Percentiles rank a stretch among this genome's conserved stretches.
Conservation (phyloP, 1,284 basidiomycete genomes). For the Rhodotorula sp. region DNA sequence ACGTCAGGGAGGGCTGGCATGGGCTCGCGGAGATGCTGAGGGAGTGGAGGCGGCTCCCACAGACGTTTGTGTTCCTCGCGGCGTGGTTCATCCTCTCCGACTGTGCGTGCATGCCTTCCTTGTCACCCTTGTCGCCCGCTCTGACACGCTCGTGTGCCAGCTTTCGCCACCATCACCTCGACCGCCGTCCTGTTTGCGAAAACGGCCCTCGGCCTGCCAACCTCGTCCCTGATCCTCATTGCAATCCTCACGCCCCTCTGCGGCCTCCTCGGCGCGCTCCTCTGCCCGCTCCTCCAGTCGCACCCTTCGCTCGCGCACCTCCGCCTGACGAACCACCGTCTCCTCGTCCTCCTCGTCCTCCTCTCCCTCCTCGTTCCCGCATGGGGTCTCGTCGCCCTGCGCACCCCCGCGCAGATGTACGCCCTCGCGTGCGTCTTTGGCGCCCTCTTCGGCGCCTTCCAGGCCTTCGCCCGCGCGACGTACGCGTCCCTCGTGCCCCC, state of each 20-base stretch:
- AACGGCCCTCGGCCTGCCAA: conserved; percentile 70
- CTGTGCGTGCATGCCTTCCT: conserved; percentile 55
- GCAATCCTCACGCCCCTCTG: conserved; percentile 63
- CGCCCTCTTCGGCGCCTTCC: conserved; percentile 72
- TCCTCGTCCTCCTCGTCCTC: conserved; percentile 68
- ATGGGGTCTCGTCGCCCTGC: conserved; percentile 76
- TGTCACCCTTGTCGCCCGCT: background rate
- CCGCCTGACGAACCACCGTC: conserved; percentile 63
- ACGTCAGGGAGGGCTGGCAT: conserved; percentile 26
- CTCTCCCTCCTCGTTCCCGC: conserved; percentile 70
- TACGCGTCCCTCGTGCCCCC: conserved; percentile 75
- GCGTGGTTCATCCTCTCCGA: conserved; percentile 92
- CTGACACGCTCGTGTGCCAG: conserved; percentile 50
- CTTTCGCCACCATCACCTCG: conserved; percentile 78
- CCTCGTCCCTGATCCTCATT: conserved; percentile 69
- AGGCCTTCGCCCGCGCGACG: conserved; percentile 74
- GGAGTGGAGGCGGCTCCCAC: conserved; percentile 37
- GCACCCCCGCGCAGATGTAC: conserved; percentile 79
- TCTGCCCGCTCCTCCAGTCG: conserved; percentile 69
- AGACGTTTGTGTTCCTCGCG: conserved; percentile 77
- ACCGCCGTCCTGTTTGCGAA: conserved; percentile 81
- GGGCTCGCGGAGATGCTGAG: conserved; percentile 33
- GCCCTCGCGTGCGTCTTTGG: conserved; percentile 79
- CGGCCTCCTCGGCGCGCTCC: conserved; percentile 72
- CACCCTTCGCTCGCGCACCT: conserved; percentile 37